A percentile compares a stretch with the other conserved stretches of the same genome.
These are phyloP conservation scores for Ophiobolus disseminans DNA, from an alignment of 2,329 filamentous ascomycete species.

Conservation along the genomic window DNA sequence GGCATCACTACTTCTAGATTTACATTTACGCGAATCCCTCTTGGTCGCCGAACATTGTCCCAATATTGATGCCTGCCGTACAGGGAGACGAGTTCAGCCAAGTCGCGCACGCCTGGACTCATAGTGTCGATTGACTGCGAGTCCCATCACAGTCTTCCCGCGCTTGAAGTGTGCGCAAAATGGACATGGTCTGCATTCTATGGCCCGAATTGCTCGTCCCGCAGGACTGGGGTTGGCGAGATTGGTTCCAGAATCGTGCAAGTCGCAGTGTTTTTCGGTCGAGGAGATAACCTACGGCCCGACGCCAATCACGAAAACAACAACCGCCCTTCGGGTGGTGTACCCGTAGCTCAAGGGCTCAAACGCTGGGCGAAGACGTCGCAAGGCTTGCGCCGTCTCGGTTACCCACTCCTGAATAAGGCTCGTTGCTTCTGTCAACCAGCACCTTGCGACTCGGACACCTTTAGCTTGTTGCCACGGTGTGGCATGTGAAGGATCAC, in stretches of 20 bases:
- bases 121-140: too few relatives aligned
- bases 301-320: neutral
- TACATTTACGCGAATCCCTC: too few relatives aligned
- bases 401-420: neutral
- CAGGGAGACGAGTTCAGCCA: too few relatives aligned
- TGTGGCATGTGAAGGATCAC: neutral
- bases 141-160: neutral
- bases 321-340: neutral
- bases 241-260: conserved; percentile 21
- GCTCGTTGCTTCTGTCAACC: neutral
- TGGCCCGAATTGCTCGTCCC: conserved; percentile 3
- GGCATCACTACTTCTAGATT: too few relatives aligned
- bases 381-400: neutral
- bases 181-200: conserved; percentile 2
- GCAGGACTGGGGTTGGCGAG: conserved; percentile 31
- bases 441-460: neutral
- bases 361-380: neutral
- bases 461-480: neutral
- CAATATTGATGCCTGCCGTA: too few relatives aligned
- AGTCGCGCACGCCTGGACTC: too few relatives aligned
- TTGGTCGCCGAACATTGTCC: too few relatives aligned
- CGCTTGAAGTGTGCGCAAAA: conserved; percentile 13
- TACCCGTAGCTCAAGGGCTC: neutral
- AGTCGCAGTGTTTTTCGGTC: neutral
- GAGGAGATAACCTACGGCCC: conserved; percentile 2